Evolutionary conservation across 2,329 filamentous ascomycete species (phyloP), one percentile per base, ranked within the genome.

Genomic region (Pseudogymnoascus sp.): DNA sequence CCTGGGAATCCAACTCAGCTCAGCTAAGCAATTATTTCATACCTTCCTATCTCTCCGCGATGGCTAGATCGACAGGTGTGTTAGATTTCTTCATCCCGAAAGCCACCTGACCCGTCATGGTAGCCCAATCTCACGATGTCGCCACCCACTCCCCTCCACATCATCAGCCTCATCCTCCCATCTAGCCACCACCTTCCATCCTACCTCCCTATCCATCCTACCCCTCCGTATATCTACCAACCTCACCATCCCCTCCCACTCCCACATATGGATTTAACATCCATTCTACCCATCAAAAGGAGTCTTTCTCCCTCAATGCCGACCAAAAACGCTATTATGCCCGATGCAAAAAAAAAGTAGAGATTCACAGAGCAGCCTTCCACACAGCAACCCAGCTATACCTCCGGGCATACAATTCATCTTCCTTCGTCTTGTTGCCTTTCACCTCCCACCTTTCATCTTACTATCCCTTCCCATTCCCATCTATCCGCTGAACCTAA

Each of bases 401-500:
- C 16, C 28, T 31, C n/a, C 10, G 4, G 14, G 28, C 28, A 34
- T n/a, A 16, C 48, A 54, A 16, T 54, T 7, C 21, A 25, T 28
- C n/a, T 21, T 23, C 34, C 60, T 5, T 36, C 39, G 14, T 16
- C 14, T 39, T 61, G 31, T 11, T 41, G 19, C 34, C 19, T 19
- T 45, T 14, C 36, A 13, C 37, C 37, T 51, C 10, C 6, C 31
- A 14, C 61, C 14, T 13, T 39, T 48, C 61, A 14, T 19, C 34
- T 19, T 11, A 2, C 13, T 62, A 7, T 31, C 45, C 23, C 13
- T 31, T 11, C 34, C 23, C 45, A 7, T 25, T 45, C 37, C 21
- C 37, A 34, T 31, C 69, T 68, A 75, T 48, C 72, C 69, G 65
- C 69, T 71, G 73, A 96, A 98, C 70, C 90, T 89, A 79, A 98